Evolutionary conservation across 2,329 filamentous ascomycete species (phyloP), one percentile per base, ranked within the genome.

Genomic region (Neophaeococcomyces aloes): DNA sequence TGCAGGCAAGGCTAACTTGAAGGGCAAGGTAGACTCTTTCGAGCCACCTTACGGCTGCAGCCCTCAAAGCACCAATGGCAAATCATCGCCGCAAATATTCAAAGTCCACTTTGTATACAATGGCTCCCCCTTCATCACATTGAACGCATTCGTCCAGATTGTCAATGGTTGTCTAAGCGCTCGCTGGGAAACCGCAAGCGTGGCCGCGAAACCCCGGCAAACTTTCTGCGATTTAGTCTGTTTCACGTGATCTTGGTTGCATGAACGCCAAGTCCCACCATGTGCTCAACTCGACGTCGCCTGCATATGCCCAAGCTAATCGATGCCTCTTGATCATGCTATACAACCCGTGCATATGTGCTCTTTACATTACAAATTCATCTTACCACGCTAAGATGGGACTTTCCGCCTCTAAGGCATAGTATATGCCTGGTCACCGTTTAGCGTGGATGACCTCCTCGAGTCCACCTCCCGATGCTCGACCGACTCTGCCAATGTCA

Each of bases 161-260:
- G 31, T 41, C 38, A 41, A 29, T 41, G 38, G 38, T 33, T 21
- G 27, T 41, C 8, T 41, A 41, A 41, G 38, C 38, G 38, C 38
- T 32, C 27, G 17, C 15, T 13, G 29, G 38, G 3, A 18, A 29
- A 41, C 38, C 38, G 29, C 18, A 23, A 13, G 8, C 6, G 31
- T 6, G 38, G 38, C 38, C 38, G 5, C 17, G 29, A 31, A 29
- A 15, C 11, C 27, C 25, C 17, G 32, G 18, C 38, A 23, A 29
- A 29, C 38, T 8, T 38, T 13, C 18, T 23, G 3, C 35, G 3
- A 6, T 2, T n/a, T 23, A 17, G 14, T 21, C 35, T 11, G 6
- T 23, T n/a, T 21, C 18, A 25, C 18, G 35, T 23, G 35, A 21
- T 15, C 23, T 21, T 38, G 5, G 5, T 27, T 27, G 23, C 23